phyloP scores from a whole-genome alignment of 1,139 yeast genomes.

The Spathaspora jeffriesii region DNA sequence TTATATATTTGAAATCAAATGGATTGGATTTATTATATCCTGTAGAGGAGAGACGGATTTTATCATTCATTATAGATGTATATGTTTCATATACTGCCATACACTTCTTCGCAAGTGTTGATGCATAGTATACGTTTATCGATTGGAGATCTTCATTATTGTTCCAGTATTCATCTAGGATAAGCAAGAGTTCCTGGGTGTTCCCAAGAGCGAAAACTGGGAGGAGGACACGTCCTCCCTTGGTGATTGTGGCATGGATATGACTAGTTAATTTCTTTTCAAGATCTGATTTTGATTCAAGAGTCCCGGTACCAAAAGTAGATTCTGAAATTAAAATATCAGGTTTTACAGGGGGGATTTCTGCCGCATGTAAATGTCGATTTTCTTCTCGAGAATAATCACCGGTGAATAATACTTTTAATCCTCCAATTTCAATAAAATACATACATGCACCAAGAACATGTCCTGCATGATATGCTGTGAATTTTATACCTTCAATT shows the following conservation, averaged over 20 bases:
- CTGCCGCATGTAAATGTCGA: conserved; percentile 94
- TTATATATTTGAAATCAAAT: conserved; percentile 84
- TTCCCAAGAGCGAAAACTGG: conserved; percentile 98
- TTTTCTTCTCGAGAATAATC: conserved; percentile 96
- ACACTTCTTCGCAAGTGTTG: conserved; percentile 92
- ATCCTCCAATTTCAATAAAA: conserved; percentile 91
- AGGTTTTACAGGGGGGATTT: conserved; percentile 87
- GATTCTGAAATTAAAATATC: conserved; percentile 93
- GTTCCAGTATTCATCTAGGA: conserved; percentile 94
- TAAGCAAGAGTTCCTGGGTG: conserved; percentile 89
- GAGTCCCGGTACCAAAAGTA: conserved; percentile 97
- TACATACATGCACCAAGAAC: conserved; percentile 99
- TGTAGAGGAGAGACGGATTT: conserved; percentile 66
- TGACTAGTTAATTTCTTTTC: conserved; percentile 78
- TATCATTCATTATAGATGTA: conserved; percentile 96
- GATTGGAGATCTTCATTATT: conserved; percentile 79
- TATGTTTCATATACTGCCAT: conserved; percentile 98
- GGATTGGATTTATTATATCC: conserved; percentile 58
- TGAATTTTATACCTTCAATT: conserved; percentile 90
- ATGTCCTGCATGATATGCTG: conserved; percentile 99
- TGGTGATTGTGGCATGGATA: conserved; percentile 79
- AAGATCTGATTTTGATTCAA: conserved; percentile 85
- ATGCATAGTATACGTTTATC: conserved; percentile 86
- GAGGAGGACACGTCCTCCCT: conserved; percentile 89
- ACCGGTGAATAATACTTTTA: conserved; percentile 89